Evolutionary conservation across 768 basidiomycete species (phyloP), one percentile per base, ranked within the genome.

Genomic region (Glaciozyma martinii): DNA sequence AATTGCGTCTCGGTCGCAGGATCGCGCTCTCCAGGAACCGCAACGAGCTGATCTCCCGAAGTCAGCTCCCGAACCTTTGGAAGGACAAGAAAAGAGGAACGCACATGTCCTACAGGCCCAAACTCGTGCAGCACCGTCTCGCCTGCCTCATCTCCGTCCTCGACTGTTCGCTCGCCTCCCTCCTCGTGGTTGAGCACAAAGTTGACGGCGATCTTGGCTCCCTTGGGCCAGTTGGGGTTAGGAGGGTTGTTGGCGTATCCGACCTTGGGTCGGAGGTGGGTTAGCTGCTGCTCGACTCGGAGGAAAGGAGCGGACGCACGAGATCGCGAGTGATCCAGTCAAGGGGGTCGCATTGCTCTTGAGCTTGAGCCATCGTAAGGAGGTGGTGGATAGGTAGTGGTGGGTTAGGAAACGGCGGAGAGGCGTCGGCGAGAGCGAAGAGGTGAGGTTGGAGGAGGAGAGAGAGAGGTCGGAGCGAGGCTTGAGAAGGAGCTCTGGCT

Each of bases 191-290:
- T 70, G 50, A 64, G 46, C 15, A 66, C 65, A 40, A 70, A 67
- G 53, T 71, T 64, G 32, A 67, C 70, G 23, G 66, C 66, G 33
- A 71, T 67, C 61, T 67, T 67, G 37, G 66, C 66, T 15, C 50
- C 52, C 42, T 65, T 67, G 7, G 70, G 70, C 61, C 66, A 62
- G 25, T 69, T 33, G 3, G 46, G 43, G 44, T 47, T 27, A 15
- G 55, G 61, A 1, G 54, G 46, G 32, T 47, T 56, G 33, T 27
- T 54, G 25, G 54, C 61, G 46, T 62, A 55, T 37, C 9, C 37
- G 55, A n/a, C 4, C 10, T 4, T 12, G 6, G 3, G 5, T 25
- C 10, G 5, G 47, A 23, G 33, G n/a, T 49, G 6, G 9, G 47
- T 25, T 21, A 25, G 47, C 21, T 21, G 4, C 3, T 25, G 16